Percentiles rank a stretch among this genome's conserved stretches.
Conservation (phyloP, 1,284 basidiomycete genomes). For the Ceratobasidium sp. region DNA sequence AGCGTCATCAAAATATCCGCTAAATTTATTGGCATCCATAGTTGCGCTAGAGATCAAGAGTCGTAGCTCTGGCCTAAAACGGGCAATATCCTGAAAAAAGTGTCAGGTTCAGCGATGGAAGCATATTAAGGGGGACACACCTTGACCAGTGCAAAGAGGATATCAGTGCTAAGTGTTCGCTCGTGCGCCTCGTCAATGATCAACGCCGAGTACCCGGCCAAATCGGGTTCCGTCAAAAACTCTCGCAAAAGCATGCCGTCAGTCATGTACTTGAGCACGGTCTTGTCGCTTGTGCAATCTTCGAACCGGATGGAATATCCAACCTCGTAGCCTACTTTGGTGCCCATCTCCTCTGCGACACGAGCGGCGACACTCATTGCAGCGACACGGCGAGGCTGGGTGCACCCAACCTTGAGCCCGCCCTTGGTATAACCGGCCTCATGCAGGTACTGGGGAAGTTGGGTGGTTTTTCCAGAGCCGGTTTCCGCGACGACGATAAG, state of each 20-base stretch:
- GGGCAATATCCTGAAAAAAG: slow-evolving; percentile 86
- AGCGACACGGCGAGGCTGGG: slow-evolving; percentile 97
- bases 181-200: slow-evolving; percentile 99
- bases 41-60: slow-evolving; percentile 97
- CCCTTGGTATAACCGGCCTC: slow-evolving; percentile 94
- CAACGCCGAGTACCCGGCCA: slow-evolving; percentile 91
- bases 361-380: slow-evolving; percentile 99
- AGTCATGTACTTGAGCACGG: slow-evolving; percentile 98
- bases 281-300: slow-evolving; percentile 98
- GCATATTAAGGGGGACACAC: slow-evolving; percentile 64
- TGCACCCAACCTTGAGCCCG: slow-evolving; percentile 95
- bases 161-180: slow-evolving; percentile 94
- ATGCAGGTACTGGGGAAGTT: slow-evolving; percentile 97
- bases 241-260: slow-evolving; percentile 98
- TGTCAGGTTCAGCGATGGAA: slow-evolving; percentile 68
- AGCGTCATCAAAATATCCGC: slow-evolving; percentile 94
- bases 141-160: slow-evolving; percentile 96
- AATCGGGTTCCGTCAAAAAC: slow-evolving; percentile 94
- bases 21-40: slow-evolving; percentile 96
- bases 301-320: slow-evolving; percentile 99
- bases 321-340: slow-evolving; percentile 95
- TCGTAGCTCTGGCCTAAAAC: slow-evolving; percentile 92
- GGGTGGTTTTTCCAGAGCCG: slow-evolving; percentile 98
- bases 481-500: slow-evolving; percentile 94
- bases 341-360: slow-evolving; percentile 99